A percentile compares a stretch with the other conserved stretches of the same genome.
These are phyloP conservation scores for Thalassiosira hispida DNA, from an alignment of 352 stramenopile species.

Conservation along the genomic window DNA sequence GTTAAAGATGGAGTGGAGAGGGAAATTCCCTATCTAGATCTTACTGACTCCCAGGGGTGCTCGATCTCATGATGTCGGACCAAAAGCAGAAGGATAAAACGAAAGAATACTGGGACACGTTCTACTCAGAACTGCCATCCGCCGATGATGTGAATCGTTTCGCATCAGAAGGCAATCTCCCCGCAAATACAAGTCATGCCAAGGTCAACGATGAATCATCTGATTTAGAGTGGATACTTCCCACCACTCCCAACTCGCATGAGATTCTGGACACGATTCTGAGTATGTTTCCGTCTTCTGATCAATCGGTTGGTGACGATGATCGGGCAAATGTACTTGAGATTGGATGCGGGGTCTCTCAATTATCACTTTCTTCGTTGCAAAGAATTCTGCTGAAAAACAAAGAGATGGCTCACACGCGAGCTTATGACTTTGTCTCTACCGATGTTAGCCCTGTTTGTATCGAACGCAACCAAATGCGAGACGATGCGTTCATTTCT, in stretches of 20 bases:
- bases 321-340: conserved; percentile 46
- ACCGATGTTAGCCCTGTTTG: conserved; percentile 77
- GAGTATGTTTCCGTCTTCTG: conserved; percentile 14
- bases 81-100: conserved; percentile 50
- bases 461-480: conserved; percentile 52
- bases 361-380: conserved; percentile 47
- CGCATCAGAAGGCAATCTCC: not conserved
- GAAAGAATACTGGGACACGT: conserved; percentile 69
- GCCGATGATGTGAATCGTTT: not conserved
- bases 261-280: conserved; percentile 55
- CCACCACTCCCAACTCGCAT: conserved; percentile 36
- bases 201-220: conserved; percentile 4
- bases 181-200: not conserved
- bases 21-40: too few species aligned
- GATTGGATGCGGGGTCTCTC: conserved; percentile 74
- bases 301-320: not conserved
- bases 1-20: too few species aligned
- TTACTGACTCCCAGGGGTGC: too few species aligned
- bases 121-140: conserved; percentile 42
- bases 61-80: too few species aligned
- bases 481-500: conserved; percentile 46
- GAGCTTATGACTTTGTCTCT: conserved; percentile 44
- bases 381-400: conserved; percentile 22
- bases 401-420: conserved; percentile 22
- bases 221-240: conserved; percentile 70